Conservation (phyloP, 2,329 filamentous ascomycete genomes). For the Monilinia vaccinii-corymbosi region DNA sequence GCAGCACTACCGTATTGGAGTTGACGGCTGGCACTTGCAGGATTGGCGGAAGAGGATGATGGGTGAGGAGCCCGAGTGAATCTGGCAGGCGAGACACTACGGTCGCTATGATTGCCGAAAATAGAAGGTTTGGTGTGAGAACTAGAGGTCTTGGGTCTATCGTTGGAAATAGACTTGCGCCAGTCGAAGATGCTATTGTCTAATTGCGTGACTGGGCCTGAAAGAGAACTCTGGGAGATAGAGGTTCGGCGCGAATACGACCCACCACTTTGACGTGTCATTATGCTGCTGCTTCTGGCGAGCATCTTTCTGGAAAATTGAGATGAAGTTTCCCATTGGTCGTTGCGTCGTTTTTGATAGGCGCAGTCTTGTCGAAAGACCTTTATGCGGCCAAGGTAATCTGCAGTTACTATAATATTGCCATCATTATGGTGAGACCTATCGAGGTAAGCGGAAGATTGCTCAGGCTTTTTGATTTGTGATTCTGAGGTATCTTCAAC, state of each 20-base stretch:
- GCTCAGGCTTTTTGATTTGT: conserved; percentile 43
- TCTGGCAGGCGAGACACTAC: conserved; percentile 44
- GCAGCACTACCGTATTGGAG: conserved; percentile 20
- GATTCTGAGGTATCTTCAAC: conserved; percentile 21
- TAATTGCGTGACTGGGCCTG: conserved; percentile 30
- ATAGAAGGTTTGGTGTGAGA: neutral
- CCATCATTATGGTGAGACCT: conserved; percentile 69
- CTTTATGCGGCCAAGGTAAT: conserved; percentile 82
- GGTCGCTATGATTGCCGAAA: conserved; percentile 35
- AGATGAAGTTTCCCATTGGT: conserved; percentile 69
- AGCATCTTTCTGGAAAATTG: conserved; percentile 50
- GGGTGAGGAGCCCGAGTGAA: conserved; percentile 29
- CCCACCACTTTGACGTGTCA: conserved; percentile 41
- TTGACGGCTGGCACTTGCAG: conserved; percentile 24
- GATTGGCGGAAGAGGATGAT: conserved; percentile 18
- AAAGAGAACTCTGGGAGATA: conserved; percentile 28
- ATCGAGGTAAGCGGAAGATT: conserved; percentile 68
- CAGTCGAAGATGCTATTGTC: conserved; percentile 85
- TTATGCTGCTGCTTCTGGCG: conserved; percentile 26
- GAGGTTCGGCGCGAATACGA: conserved; percentile 36
- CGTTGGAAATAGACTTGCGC: conserved; percentile 59
- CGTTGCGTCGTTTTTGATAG: conserved; percentile 64
- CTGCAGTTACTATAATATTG: conserved; percentile 86
- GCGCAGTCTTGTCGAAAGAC: conserved; percentile 86
- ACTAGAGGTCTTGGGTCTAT: conserved; percentile 32